Conservation (phyloP, 805 yeast species). For the Cyberlindnera nakhonratchasimensis region DNA sequence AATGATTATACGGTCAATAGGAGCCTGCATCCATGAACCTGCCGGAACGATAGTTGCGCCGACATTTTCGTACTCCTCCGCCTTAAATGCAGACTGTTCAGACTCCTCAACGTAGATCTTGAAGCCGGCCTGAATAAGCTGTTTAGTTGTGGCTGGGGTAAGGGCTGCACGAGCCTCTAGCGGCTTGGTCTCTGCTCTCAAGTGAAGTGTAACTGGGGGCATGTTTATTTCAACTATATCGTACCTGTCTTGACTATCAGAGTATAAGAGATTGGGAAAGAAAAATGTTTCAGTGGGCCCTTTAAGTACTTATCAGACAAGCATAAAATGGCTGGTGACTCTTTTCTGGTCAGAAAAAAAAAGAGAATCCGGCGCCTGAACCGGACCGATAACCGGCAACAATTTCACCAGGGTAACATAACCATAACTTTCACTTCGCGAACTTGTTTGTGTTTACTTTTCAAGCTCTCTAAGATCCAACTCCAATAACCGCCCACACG, state of each 20-base stretch:
- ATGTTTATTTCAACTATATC: conserved; percentile 4
- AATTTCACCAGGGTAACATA: too few species aligned
- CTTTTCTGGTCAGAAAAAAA: background rate
- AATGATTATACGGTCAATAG: conserved; percentile 81
- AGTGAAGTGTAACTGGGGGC: conserved; percentile 63
- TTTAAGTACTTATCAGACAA: conserved; percentile 3
- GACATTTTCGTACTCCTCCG: conserved; percentile 68
- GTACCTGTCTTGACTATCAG: too few species aligned
- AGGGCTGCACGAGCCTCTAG: conserved; percentile 96
- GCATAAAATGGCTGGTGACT: conserved; percentile 1
- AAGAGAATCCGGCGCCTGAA: background rate
- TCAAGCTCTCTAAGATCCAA: too few species aligned
- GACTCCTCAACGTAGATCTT: conserved; percentile 85
- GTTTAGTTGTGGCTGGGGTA: conserved; percentile 87
- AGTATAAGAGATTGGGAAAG: background rate
- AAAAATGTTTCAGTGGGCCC: too few species aligned
- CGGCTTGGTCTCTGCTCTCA: conserved; percentile 97
- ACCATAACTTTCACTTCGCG: too few species aligned
- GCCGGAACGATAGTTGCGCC: conserved; percentile 90
- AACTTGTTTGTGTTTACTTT: too few species aligned
- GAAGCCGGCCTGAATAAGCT: conserved; percentile 83
- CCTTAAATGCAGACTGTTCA: conserved; percentile 73
- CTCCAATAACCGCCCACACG: too few species aligned
- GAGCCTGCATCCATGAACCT: conserved; percentile 92
- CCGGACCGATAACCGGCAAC: conserved; percentile 2